Percentiles rank a stretch among this genome's conserved stretches.
Evolutionary conservation across 176 grass and related monocot genomes (phyloP).

Genomic region (Themeda triandra): DNA sequence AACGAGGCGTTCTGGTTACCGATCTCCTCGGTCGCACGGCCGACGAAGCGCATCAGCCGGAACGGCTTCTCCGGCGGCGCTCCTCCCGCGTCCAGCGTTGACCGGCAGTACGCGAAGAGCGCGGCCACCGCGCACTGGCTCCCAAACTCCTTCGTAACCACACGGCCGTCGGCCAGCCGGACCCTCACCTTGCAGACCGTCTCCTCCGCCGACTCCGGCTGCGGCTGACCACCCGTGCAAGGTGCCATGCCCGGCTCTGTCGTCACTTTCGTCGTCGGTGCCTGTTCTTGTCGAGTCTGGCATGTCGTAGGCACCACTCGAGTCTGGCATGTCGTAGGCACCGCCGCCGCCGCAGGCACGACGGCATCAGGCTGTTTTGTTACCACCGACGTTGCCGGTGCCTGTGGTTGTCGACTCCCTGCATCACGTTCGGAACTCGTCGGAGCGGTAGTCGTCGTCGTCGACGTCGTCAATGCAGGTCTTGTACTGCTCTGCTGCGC

Average conservation of each 20-base stretch:
- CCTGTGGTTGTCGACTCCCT: background rate
- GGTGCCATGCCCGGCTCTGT: background rate
- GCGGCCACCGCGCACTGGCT: background rate
- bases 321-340: background rate
- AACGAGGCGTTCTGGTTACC: background rate
- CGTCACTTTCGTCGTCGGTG: background rate
- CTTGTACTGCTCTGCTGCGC: background rate
- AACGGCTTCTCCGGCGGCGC: background rate
- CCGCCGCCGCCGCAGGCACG: background rate
- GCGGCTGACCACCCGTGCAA: background rate
- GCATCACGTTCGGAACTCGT: background rate
- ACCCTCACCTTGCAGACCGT: background rate
- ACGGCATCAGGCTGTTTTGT: background rate
- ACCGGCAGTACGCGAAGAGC: conserved; percentile 19
- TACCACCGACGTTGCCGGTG: background rate
- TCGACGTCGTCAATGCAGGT: background rate
- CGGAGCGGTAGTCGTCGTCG: background rate
- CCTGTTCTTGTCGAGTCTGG: background rate
- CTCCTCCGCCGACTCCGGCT: background rate
- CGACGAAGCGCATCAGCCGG: background rate
- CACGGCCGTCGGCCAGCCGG: background rate
- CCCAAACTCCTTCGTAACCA: background rate
- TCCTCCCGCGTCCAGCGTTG: background rate
- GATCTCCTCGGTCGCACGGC: background rate
- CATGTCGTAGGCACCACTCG: too few species aligned